phyloP scores from a whole-genome alignment of 208 protist genomes.

The Histomonas meleagridis region DNA sequence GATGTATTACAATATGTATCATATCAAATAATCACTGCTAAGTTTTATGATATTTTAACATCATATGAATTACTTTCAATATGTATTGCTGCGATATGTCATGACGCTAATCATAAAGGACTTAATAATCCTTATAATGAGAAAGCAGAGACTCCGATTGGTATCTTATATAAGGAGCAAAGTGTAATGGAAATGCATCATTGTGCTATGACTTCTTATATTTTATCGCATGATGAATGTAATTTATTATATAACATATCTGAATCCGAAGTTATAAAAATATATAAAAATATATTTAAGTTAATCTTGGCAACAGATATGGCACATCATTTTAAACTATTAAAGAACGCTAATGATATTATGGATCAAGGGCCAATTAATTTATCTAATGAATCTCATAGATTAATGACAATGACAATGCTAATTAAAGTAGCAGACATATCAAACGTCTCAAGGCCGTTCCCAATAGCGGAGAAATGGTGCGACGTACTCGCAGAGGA shows the following conservation, averaged over 20 bases:
- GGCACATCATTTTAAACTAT: constrained; percentile 47
- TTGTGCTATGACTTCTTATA: constrained; percentile 38
- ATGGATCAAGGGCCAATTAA: neutral
- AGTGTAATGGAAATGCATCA: constrained; percentile 59
- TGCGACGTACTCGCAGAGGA: neutral
- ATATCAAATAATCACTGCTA: constrained; percentile 40
- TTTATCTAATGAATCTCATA: neutral
- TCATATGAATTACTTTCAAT: constrained; percentile 66
- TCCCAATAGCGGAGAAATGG: neutral
- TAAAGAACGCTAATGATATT: neutral
- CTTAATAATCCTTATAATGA: constrained; percentile 83
- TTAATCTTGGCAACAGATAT: constrained; percentile 57
- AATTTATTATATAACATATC: constrained; percentile 46
- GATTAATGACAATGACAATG: neutral
- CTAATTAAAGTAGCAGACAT: neutral
- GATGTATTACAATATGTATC: constrained; percentile 58
- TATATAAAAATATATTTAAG: constrained; percentile 46
- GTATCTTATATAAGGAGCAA: constrained; percentile 60
- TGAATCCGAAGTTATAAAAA: constrained; percentile 35
- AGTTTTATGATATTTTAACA: constrained; percentile 56
- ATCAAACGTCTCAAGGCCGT: constrained; percentile 20
- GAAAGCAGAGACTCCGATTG: constrained; percentile 68
- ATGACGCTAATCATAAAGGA: constrained; percentile 86
- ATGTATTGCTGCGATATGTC: constrained; percentile 69
- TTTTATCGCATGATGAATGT: constrained; percentile 40